These are phyloP conservation scores for Pseudonitzschia multistriata DNA, from an alignment of 108 stramenopile genomes.

Conservation along the genomic window DNA sequence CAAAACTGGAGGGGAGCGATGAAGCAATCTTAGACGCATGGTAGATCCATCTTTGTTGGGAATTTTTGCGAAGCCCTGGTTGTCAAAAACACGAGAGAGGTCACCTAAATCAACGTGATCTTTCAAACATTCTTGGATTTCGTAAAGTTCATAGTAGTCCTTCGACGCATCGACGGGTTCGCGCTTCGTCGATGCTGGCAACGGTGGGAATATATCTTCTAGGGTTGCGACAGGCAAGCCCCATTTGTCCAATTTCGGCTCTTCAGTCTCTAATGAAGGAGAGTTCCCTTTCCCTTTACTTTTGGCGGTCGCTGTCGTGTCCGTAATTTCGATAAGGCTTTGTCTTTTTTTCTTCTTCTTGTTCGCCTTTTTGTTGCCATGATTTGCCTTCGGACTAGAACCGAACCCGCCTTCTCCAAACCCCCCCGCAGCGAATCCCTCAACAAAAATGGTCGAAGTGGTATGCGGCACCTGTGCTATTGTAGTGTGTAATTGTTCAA, in stretches of 20 bases:
- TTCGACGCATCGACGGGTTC: constrained; percentile 28
- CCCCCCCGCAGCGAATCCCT: constrained; percentile 3
- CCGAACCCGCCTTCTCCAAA: constrained; percentile 12
- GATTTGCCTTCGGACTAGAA: background rate
- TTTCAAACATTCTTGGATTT: constrained; percentile 40
- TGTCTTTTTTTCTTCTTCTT: constrained; percentile 12
- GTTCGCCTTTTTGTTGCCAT: background rate
- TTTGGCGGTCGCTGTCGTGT: background rate
- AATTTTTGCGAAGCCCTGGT: constrained; percentile 41
- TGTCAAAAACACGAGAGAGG: constrained; percentile 56
- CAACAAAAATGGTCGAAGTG: background rate
- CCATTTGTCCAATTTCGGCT: constrained; percentile 65
- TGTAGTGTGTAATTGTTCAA: background rate
- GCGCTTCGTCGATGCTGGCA: constrained; percentile 44
- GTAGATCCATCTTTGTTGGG: constrained; percentile 21
- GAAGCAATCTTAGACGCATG: constrained; percentile 52
- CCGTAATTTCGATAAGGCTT: background rate
- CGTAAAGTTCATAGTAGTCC: constrained; percentile 29
- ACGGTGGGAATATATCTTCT: constrained; percentile 77
- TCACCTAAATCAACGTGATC: constrained; percentile 48
- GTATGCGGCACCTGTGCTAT: background rate
- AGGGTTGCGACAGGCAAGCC: constrained; percentile 68
- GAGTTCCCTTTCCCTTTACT: background rate
- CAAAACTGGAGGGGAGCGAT: constrained; percentile 71
- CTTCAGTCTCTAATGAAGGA: background rate